A percentile compares a stretch with the other conserved stretches of the same genome.
These are phyloP conservation scores for Phytophthora capsici DNA, from an alignment of 352 stramenopile species.

Conservation along the genomic window DNA sequence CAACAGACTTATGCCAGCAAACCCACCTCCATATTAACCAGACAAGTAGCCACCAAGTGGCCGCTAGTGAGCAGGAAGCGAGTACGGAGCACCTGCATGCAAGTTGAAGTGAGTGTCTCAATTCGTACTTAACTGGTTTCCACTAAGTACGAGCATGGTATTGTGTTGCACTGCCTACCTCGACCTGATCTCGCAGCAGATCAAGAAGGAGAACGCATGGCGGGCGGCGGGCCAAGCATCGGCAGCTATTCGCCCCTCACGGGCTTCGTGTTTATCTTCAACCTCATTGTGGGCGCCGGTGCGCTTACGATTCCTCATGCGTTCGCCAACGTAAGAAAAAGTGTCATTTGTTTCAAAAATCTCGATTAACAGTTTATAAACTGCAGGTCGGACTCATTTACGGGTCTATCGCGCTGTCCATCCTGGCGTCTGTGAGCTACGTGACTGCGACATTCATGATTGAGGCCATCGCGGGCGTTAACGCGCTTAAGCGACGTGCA, in stretches of 20 bases:
- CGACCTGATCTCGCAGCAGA: conserved; percentile 13
- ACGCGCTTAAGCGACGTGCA: conserved; percentile 69
- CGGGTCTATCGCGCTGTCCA: conserved; percentile 56
- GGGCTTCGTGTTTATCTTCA: conserved; percentile 93
- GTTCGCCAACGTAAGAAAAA: conserved; percentile 72
- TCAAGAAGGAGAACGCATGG: conserved; percentile 41
- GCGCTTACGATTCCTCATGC: conserved; percentile 88
- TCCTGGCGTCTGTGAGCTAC: conserved; percentile 78
- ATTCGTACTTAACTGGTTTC: conserved; percentile 11
- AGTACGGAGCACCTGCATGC: conserved; percentile 35
- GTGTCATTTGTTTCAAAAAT: neutral
- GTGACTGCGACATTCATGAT: conserved; percentile 89
- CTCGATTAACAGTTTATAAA: conserved; percentile 7
- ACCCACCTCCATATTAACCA: conserved; percentile 31
- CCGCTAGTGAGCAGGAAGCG: conserved; percentile 67
- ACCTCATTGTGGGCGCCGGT: conserved; percentile 88
- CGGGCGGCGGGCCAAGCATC: conserved; percentile 50
- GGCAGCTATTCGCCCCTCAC: conserved; percentile 87
- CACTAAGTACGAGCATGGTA: conserved; percentile 20
- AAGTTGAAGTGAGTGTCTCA: conserved; percentile 23
- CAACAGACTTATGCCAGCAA: neutral
- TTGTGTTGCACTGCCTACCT: neutral
- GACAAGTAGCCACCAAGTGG: conserved; percentile 63
- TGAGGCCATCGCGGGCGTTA: conserved; percentile 82
- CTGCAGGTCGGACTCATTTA: conserved; percentile 78